Evolutionary conservation across 768 basidiomycete genomes (phyloP).

Genomic region (Suillus americanus): DNA sequence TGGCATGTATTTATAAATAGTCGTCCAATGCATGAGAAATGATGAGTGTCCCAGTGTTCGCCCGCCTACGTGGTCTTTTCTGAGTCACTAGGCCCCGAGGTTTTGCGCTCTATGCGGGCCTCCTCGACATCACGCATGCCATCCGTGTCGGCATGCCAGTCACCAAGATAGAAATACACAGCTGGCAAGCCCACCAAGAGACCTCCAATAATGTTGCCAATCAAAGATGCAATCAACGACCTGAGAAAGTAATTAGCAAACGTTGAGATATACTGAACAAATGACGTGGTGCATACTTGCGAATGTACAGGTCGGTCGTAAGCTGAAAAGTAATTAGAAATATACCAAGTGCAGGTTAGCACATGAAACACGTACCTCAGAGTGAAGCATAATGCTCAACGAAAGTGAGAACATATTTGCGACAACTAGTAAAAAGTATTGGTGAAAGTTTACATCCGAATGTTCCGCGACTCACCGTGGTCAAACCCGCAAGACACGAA

Average conservation of each 20-base stretch:
- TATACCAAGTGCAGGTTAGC: constrained; percentile 37
- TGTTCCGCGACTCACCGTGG: constrained; percentile 49
- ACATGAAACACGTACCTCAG: constrained; percentile 44
- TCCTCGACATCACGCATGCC: constrained; percentile 43
- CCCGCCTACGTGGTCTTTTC: constrained; percentile 3
- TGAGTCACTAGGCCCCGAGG: constrained; percentile 11
- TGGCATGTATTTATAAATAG: background rate
- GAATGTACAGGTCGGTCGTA: constrained; percentile 52
- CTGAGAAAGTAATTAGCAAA: constrained; percentile 20
- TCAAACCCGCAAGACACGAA: constrained; percentile 73
- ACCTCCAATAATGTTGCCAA: constrained; percentile 70
- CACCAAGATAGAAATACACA: constrained; percentile 60
- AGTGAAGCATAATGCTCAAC: constrained; percentile 68
- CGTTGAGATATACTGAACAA: background rate
- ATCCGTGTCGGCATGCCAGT: constrained; percentile 36
- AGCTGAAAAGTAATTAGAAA: background rate
- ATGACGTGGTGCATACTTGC: constrained; percentile 46
- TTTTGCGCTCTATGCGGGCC: constrained; percentile 15
- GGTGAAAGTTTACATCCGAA: background rate
- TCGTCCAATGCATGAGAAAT: background rate
- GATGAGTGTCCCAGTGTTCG: background rate
- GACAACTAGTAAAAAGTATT: constrained; percentile 41
- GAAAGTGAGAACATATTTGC: constrained; percentile 80
- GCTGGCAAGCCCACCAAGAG: constrained; percentile 64
- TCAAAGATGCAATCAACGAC: constrained; percentile 62